phyloP scores from a whole-genome alignment of 805 yeast species.

The Cyberlindnera veronae region DNA sequence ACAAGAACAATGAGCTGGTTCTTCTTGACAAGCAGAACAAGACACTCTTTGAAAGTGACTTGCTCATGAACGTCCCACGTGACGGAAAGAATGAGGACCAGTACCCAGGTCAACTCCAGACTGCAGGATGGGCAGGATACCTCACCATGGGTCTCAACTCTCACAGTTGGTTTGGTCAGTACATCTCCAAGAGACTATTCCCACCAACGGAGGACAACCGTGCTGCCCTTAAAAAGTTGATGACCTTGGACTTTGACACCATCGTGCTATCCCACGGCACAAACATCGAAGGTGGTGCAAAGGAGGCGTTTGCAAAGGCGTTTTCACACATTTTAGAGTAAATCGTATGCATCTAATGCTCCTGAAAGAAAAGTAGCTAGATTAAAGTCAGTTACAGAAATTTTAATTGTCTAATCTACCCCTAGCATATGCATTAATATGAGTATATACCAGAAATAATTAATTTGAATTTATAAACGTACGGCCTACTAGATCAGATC shows the following conservation, averaged over 20 bases:
- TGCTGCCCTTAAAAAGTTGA: slow-evolving; percentile 16
- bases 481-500: too few species aligned
- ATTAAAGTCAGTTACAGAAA: too few species aligned
- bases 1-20: slow-evolving; percentile 55
- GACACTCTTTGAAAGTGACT: slow-evolving; percentile 57
- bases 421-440: too few species aligned
- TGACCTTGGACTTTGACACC: slow-evolving; percentile 42
- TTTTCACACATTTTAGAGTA: too few species aligned
- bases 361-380: too few species aligned
- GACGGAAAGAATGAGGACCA: slow-evolving; percentile 50
- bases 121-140: slow-evolving; percentile 40
- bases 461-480: too few species aligned
- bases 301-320: slow-evolving; percentile 23
- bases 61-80: slow-evolving; percentile 54
- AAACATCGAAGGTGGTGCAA: slow-evolving; percentile 41
- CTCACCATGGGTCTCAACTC: slow-evolving; percentile 40
- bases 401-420: too few species aligned
- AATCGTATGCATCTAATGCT: too few species aligned
- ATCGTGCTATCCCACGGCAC: slow-evolving; percentile 60
- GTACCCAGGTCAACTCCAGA: slow-evolving; percentile 38
- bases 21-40: slow-evolving; percentile 44
- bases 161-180: slow-evolving; percentile 35
- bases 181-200: slow-evolving; percentile 27
- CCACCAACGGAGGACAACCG: slow-evolving; percentile 13
- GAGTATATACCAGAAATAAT: too few species aligned